Base-by-base conservation (phyloP, 352 stramenopile species). In the Phytophthora citrophthora region DNA sequence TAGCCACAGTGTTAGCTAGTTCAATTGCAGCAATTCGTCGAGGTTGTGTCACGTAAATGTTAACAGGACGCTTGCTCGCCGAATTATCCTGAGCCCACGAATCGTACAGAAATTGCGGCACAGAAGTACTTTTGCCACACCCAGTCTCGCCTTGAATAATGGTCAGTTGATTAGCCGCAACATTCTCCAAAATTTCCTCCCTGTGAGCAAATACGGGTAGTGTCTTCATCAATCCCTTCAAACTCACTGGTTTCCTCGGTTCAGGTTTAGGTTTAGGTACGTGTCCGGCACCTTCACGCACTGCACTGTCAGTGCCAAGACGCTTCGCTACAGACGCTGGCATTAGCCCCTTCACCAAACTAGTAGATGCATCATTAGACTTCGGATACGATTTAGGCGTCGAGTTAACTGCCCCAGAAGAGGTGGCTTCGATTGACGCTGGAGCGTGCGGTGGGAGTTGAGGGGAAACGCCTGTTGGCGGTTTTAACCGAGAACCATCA, bases 21-120 rank as follows among this genome's bases (percentile, higher is more conserved):
- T 93, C 86, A 48, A 94, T 95, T 11, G 87, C 88, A 36, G 97
- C 97, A 58, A 99, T 98, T 36, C 96, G 83, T 23, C 95, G 83
- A 5, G 96, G 96, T 65, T 99, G 97, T 8, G 93, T 98, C 31
- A 99, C 89, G 43, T 98, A 98, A 48, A 99, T 97, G 57, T 98
- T 98, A 13, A 96, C 77, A 6, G 81, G 74, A 3, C 85, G 68
- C 67, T 88, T 54, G 18, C 50, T 61, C 40, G 68, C 66, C 41
- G 54, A 43, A 24, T 44, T 50, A 51, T 69, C 59, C 46, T 59
- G 61, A 58, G 69, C 73, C 73, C 73, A 81, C 5, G 82, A 70
- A 63, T 98, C 83, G 7, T 98, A 77, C 16, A 99, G 69, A 69
- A 99, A 98, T 46, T 97, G 82, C 18, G 97, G 97, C 4, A 99